phyloP scores from a whole-genome alignment of 2,329 filamentous ascomycete genomes.

The Paraconiothyrium sp. region DNA sequence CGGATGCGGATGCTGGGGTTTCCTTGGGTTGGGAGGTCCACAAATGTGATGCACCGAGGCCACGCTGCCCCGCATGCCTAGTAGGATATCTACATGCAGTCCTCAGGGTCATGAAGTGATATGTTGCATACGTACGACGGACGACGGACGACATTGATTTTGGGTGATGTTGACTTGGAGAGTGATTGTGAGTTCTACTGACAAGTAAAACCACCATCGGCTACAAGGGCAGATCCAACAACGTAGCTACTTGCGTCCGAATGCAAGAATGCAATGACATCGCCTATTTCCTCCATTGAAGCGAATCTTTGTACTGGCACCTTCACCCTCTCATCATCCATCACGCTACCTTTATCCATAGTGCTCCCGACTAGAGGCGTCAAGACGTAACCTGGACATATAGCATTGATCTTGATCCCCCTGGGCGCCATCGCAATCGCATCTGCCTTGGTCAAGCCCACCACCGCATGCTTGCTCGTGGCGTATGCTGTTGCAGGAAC shows the following conservation, averaged over 20 bases:
- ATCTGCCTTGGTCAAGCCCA: slow-evolving; percentile 65
- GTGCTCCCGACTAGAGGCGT: slow-evolving; percentile 51
- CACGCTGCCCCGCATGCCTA: background rate
- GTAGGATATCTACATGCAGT: background rate
- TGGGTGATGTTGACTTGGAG: background rate
- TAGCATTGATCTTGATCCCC: slow-evolving; percentile 68
- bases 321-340: slow-evolving; percentile 50
- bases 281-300: slow-evolving; percentile 73
- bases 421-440: slow-evolving; percentile 61
- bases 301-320: slow-evolving; percentile 60
- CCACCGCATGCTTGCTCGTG: slow-evolving; percentile 63
- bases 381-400: slow-evolving; percentile 64
- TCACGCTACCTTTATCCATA: slow-evolving; percentile 33
- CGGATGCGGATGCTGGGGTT: background rate
- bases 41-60: background rate
- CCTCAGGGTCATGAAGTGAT: background rate
- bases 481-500: slow-evolving; percentile 59
- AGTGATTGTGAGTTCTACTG: slow-evolving; percentile 19
- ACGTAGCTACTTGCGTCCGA: slow-evolving; percentile 77
- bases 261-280: slow-evolving; percentile 74
- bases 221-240: slow-evolving; percentile 75
- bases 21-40: background rate
- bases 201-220: slow-evolving; percentile 61
- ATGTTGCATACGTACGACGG: background rate
- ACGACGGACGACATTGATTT: background rate